These are phyloP conservation scores for Benincasa hispida DNA, from an alignment of 306 rosid genomes.

Conservation along the genomic window DNA sequence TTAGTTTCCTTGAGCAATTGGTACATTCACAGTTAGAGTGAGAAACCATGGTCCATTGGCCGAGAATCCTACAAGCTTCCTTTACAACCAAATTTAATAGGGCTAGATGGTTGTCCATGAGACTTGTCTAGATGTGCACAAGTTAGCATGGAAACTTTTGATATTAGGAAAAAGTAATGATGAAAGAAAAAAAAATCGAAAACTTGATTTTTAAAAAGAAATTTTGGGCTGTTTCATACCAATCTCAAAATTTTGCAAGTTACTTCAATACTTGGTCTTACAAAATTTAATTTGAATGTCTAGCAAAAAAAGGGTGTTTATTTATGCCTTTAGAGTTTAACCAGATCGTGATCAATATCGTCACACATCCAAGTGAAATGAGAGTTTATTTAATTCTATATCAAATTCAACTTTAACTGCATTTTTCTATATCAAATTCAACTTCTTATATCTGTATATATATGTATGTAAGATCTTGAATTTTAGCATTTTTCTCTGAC, in stretches of 20 bases:
- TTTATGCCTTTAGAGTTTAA: background rate
- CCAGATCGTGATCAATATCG: background rate
- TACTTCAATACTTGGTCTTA: background rate
- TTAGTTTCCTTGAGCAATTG: background rate
- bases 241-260: background rate
- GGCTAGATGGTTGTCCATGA: background rate
- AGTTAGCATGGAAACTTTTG: background rate
- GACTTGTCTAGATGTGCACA: background rate
- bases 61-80: background rate
- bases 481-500: background rate
- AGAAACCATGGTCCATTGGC: background rate
- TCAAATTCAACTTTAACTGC: background rate
- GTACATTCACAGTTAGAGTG: background rate
- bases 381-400: background rate
- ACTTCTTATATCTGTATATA: background rate
- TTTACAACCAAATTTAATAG: background rate
- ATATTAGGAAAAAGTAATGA: background rate
- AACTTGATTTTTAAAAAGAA: too few relatives aligned
- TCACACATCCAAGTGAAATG: background rate
- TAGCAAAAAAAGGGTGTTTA: background rate
- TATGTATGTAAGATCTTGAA: background rate
- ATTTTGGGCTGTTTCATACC: background rate
- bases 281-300: background rate
- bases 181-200: too few relatives aligned
- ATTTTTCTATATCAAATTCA: background rate